Evolutionary conservation across 2,329 filamentous ascomycete genomes (phyloP).

Genomic region (Trichoderma koningiopsis): DNA sequence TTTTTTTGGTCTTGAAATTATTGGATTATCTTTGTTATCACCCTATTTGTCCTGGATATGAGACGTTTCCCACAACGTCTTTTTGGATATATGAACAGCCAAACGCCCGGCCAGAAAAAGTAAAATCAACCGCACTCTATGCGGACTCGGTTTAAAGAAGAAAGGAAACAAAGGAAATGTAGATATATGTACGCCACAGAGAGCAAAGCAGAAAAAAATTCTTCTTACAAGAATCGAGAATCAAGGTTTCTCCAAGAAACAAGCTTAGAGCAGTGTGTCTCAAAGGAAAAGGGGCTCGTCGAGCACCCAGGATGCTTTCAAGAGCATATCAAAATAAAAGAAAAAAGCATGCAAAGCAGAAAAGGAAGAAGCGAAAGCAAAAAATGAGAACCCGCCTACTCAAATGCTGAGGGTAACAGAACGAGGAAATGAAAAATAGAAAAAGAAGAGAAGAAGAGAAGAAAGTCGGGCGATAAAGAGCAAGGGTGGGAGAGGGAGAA

Average conservation of each 20-base stretch:
- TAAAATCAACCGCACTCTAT: slow-evolving; percentile 8
- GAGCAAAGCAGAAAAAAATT: neutral
- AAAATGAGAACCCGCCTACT: neutral
- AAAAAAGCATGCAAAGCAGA: slow-evolving; percentile 13
- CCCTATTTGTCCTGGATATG: slow-evolving; percentile 20
- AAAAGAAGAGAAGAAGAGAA: neutral
- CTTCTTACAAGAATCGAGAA: slow-evolving; percentile 2
- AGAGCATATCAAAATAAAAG: slow-evolving; percentile 8
- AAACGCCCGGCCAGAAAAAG: slow-evolving; percentile 13
- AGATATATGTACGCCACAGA: slow-evolving; percentile 18
- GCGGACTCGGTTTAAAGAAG: neutral
- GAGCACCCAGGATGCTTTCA: neutral
- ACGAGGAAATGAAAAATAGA: neutral
- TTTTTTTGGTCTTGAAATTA: neutral
- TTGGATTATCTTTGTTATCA: slow-evolving; percentile 24
- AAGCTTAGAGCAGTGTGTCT: neutral
- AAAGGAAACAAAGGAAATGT: slow-evolving; percentile 12
- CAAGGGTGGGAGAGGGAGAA: neutral
- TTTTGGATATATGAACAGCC: slow-evolving; percentile 27
- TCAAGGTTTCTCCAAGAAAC: neutral
- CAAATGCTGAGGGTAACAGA: neutral
- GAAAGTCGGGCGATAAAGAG: neutral
- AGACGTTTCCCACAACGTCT: slow-evolving; percentile 22
- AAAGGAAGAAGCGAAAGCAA: neutral
- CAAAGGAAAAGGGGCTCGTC: neutral